phyloP scores from a whole-genome alignment of 2,329 filamentous ascomycete genomes.

The Nannizzia gypsea region DNA sequence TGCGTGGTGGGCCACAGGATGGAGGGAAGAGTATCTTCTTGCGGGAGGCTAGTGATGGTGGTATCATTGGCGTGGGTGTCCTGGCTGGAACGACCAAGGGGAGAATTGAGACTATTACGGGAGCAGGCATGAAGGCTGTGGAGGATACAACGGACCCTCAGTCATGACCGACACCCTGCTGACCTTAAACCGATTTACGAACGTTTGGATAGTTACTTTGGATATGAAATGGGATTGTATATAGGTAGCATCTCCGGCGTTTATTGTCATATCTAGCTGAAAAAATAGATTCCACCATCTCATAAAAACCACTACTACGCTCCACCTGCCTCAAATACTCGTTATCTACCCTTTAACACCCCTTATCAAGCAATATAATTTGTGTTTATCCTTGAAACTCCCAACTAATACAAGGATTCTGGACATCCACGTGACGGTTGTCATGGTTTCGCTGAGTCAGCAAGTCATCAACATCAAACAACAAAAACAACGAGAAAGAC shows the following conservation, averaged over 20 bases:
- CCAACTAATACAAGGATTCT: too few species aligned
- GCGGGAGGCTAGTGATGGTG: slow-evolving; percentile 40
- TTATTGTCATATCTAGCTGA: too few species aligned
- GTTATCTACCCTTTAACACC: too few species aligned
- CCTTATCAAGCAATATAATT: neutral
- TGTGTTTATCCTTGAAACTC: neutral
- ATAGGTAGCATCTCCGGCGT: too few species aligned
- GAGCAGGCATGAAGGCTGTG: neutral
- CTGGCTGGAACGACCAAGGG: slow-evolving; percentile 34
- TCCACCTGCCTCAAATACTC: too few species aligned
- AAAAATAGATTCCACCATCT: too few species aligned
- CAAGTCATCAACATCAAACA: slow-evolving; percentile 1
- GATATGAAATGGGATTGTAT: too few species aligned
- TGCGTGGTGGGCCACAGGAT: slow-evolving; percentile 28
- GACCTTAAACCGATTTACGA: too few species aligned
- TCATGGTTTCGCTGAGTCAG: slow-evolving; percentile 2
- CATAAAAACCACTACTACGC: too few species aligned
- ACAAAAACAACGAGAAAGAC: neutral
- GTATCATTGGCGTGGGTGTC: slow-evolving; percentile 42
- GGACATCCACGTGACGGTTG: neutral
- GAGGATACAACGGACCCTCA: neutral
- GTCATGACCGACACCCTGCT: too few species aligned
- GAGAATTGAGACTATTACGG: slow-evolving; percentile 5
- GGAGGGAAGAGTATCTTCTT: slow-evolving; percentile 38
- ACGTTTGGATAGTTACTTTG: too few species aligned